Conservation (phyloP, 768 basidiomycete genomes). For the Suillus luteus region DNA sequence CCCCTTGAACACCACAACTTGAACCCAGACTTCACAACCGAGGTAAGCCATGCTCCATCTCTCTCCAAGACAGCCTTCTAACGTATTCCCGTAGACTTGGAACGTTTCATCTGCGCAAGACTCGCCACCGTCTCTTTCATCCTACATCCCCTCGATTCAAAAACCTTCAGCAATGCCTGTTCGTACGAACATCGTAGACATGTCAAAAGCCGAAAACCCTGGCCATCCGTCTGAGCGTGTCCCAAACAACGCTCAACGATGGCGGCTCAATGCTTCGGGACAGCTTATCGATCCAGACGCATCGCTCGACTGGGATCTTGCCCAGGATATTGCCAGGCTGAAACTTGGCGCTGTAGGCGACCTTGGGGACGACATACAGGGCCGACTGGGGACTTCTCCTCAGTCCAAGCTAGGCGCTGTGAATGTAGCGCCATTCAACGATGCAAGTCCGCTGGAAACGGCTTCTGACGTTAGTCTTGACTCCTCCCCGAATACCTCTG, state of each 20-base stretch:
- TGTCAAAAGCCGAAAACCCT: slow-evolving; percentile 18
- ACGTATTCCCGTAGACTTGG: slow-evolving; percentile 45
- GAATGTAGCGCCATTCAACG: slow-evolving; percentile 56
- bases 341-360: slow-evolving; percentile 63
- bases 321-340: slow-evolving; percentile 72
- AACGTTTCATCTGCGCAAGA: slow-evolving; percentile 44
- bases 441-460: slow-evolving; percentile 73
- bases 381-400: slow-evolving; percentile 64
- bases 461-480: slow-evolving; percentile 70
- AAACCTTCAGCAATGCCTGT: slow-evolving; percentile 50
- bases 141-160: slow-evolving; percentile 39
- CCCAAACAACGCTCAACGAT: slow-evolving; percentile 48
- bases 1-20: slow-evolving; percentile 40
- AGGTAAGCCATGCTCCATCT: slow-evolving; percentile 41
- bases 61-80: slow-evolving; percentile 22
- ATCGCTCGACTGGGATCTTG: slow-evolving; percentile 66
- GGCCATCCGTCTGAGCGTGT: slow-evolving; percentile 41
- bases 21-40: slow-evolving; percentile 33
- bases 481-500: slow-evolving; percentile 70
- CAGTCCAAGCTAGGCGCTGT: slow-evolving; percentile 59
- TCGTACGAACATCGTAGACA: slow-evolving; percentile 39
- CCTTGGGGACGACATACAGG: slow-evolving; percentile 48
- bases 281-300: slow-evolving; percentile 59
- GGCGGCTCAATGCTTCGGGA: slow-evolving; percentile 65
- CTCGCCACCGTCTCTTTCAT: slow-evolving; percentile 37